A percentile compares a stretch with the other conserved stretches of the same genome.
These are phyloP conservation scores for Hondaea fermentalgiana DNA, from an alignment of 108 stramenopile genomes.

Conservation along the genomic window DNA sequence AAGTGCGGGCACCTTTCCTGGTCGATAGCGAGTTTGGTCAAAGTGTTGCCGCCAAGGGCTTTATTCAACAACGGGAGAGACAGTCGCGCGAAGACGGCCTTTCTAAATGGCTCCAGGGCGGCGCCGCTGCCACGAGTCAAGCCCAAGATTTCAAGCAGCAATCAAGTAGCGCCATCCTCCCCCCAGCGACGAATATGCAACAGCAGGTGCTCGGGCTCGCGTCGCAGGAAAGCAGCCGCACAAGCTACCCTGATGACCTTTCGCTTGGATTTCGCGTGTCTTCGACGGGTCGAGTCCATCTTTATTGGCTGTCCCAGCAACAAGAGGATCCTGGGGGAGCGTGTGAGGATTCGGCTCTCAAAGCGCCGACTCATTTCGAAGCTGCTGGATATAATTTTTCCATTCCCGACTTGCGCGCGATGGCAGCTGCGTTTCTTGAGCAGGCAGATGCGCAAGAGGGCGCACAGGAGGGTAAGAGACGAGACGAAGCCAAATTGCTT, in stretches of 20 bases:
- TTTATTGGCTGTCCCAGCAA: not conserved
- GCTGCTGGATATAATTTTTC: not conserved
- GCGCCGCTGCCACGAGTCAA: too few species aligned
- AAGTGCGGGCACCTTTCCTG: not conserved
- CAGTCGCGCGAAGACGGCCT: too few species aligned
- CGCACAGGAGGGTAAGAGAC: not conserved
- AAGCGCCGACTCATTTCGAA: too few species aligned
- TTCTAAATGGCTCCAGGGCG: too few species aligned
- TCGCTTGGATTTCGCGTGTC: not conserved
- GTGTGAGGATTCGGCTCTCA: too few species aligned
- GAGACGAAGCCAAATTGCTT: not conserved
- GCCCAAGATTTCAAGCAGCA: too few species aligned
- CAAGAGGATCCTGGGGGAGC: not conserved
- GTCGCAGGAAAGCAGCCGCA: not conserved
- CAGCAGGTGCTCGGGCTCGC: too few species aligned
- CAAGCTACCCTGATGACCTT: not conserved
- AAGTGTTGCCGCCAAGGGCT: too few species aligned
- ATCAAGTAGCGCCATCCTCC: too few species aligned
- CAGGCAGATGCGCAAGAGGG: not conserved
- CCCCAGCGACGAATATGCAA: too few species aligned
- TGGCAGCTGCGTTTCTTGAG: not conserved
- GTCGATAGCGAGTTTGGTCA: too few species aligned
- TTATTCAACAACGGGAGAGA: too few species aligned
- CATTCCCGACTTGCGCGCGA: not conserved
- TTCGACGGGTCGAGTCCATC: not conserved